Evolutionary conservation across 495 filamentous ascomycete genomes (phyloP).

Genomic region (Penicillium parvum): DNA sequence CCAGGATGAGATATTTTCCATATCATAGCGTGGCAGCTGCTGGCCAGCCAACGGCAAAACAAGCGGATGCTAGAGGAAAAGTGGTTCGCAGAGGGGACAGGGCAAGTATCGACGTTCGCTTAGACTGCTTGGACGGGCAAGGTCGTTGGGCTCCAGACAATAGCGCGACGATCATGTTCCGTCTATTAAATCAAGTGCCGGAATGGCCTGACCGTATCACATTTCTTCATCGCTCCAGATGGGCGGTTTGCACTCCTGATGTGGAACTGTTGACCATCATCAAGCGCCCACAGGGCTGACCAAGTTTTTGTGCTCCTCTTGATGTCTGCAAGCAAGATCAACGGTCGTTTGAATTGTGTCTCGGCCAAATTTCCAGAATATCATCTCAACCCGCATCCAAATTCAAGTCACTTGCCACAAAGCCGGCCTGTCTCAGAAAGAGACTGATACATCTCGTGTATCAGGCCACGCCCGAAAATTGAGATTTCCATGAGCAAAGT

Average conservation of each 20-base stretch:
- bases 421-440: background rate
- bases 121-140: slow-evolving; percentile 7
- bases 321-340: background rate
- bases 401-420: too few relatives aligned
- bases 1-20: slow-evolving; percentile 11
- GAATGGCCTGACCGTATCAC: slow-evolving; percentile 15
- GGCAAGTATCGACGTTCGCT: slow-evolving; percentile 17
- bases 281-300: background rate
- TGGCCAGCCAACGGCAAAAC: slow-evolving; percentile 4
- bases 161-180: slow-evolving; percentile 20
- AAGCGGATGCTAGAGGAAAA: background rate
- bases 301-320: too few relatives aligned
- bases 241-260: slow-evolving; percentile 1
- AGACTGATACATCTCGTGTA: slow-evolving; percentile 17
- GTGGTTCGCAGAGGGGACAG: slow-evolving; percentile 4
- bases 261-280: background rate
- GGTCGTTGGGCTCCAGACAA: slow-evolving; percentile 4
- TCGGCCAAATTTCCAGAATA: background rate
- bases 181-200: slow-evolving; percentile 13
- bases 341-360: background rate
- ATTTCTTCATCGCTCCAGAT: background rate
- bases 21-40: slow-evolving; percentile 1
- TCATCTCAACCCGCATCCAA: background rate
- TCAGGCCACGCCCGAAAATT: slow-evolving; percentile 1
- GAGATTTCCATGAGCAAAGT: slow-evolving; percentile 9